Evolutionary conservation across 2,329 filamentous ascomycete species (phyloP), one percentile per base, ranked within the genome.

Genomic region (Dryadomyces sulphureus): DNA sequence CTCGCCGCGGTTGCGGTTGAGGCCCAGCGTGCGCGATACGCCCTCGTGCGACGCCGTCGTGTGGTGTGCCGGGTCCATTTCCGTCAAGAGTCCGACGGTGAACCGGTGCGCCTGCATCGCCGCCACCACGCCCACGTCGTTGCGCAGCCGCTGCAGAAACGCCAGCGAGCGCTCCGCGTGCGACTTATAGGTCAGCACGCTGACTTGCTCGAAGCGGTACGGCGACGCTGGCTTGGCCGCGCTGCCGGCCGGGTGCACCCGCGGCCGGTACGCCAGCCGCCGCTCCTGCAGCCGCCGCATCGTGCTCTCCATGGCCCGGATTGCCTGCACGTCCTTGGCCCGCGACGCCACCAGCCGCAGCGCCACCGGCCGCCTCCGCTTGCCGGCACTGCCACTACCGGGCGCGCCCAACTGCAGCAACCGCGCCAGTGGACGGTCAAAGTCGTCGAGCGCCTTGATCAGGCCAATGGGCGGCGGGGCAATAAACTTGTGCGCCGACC

Each of bases 31-130:
- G 39, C 86, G 74, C 43, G 79, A 79, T n/a, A 72, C 73, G 41
- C 75, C 74, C 56, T 92, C 82, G 56, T 85, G 81, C 38, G 76
- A 84, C 1, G 68, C 62, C 51, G 72, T 61, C 0, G 89, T 95
- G 62, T 95, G 79, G 53, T 81, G 73, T 0, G 81, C 71, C 0
- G 92, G 92, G 55, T 98, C 84, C 90, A 98, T 96, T 64, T 98
- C 92, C 0, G 89, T 95, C 22, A 98, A 70, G 3, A 96, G 63
- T 0, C 81, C 81, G 1, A 98, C 92, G 19, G 73, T 76, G 67
- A 94, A 95, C 52, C 79, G 75, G 66, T 94, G 89, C 55, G 79
- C 80, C 16, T 74, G 69, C 92, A 98, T 98, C 1, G 79, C 74
- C 1, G 81, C 70, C 52, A 80, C 80, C 63, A 98, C 90, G 7